Percentiles rank a stretch among this genome's conserved stretches.
phyloP scores from a whole-genome alignment of 257 asterid genomes.

The Verbascum thapsus region DNA sequence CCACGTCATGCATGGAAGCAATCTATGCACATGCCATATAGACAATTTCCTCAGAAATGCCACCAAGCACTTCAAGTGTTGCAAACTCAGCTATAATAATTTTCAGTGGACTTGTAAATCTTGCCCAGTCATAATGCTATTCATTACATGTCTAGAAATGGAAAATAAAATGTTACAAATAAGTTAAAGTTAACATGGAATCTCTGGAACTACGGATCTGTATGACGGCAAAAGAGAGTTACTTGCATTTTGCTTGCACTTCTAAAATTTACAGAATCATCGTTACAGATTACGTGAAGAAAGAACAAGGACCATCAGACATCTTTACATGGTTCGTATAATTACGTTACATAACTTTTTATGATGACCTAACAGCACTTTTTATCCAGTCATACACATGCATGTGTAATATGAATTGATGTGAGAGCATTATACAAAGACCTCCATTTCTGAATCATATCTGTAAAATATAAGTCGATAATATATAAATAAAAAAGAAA shows the following conservation, averaged over 20 bases:
- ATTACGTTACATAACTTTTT: not conserved
- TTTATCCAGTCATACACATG: slow-evolving; percentile 12
- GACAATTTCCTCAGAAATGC: not conserved
- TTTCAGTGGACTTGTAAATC: slow-evolving; percentile 6
- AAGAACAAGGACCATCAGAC: not conserved
- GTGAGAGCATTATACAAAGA: not conserved
- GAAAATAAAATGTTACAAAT: not conserved
- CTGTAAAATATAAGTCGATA: slow-evolving; percentile 8
- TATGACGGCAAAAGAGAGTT: not conserved
- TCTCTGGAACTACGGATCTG: not conserved
- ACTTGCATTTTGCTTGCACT: not conserved
- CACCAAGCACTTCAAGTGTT: slow-evolving; percentile 3
- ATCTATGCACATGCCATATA: not conserved
- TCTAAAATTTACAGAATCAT: slow-evolving; percentile 6
- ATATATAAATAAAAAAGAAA: slow-evolving; percentile 4
- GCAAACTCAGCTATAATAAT: not conserved
- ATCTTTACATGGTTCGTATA: not conserved
- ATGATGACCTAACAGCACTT: not conserved
- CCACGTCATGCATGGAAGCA: not conserved
- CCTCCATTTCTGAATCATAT: slow-evolving; percentile 2
- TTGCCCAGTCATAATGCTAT: not conserved
- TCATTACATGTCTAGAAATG: not conserved
- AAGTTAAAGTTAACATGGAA: not conserved
- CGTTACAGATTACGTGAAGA: not conserved
- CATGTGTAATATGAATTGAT: slow-evolving; percentile 10